Percentiles rank a stretch among this genome's conserved stretches.
phyloP scores from a whole-genome alignment of 2,329 filamentous ascomycete genomes.

The Exophiala bonariae region DNA sequence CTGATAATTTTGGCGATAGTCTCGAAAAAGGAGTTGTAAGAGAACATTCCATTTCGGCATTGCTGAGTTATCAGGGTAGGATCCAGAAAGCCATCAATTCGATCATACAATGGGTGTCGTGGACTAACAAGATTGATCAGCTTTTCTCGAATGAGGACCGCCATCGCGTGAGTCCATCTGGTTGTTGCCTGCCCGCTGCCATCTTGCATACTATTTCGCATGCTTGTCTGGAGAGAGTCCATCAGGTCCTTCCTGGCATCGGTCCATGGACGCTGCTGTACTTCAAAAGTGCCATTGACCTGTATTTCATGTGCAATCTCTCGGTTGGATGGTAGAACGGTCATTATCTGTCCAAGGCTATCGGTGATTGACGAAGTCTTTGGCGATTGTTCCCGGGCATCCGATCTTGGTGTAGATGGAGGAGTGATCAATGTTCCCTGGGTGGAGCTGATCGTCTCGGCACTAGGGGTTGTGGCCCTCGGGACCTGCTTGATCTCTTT shows the following conservation, averaged over 20 bases:
- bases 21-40: slow-evolving; percentile 61
- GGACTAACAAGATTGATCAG: slow-evolving; percentile 59
- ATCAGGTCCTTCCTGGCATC: slow-evolving; percentile 58
- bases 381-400: slow-evolving; percentile 36
- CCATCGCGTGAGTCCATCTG: slow-evolving; percentile 65
- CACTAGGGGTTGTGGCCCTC: slow-evolving; percentile 22
- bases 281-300: slow-evolving; percentile 63
- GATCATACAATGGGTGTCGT: slow-evolving; percentile 61
- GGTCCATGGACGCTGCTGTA: slow-evolving; percentile 52
- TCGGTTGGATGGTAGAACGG: slow-evolving; percentile 61
- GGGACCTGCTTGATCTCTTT: slow-evolving; percentile 22
- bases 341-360: slow-evolving; percentile 55
- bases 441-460: slow-evolving; percentile 31
- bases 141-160: slow-evolving; percentile 64
- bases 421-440: slow-evolving; percentile 21
- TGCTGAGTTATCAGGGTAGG: slow-evolving; percentile 58
- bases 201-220: slow-evolving; percentile 60
- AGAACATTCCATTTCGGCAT: slow-evolving; percentile 61
- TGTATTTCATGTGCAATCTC: slow-evolving; percentile 64
- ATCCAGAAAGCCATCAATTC: slow-evolving; percentile 63
- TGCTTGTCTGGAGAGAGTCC: slow-evolving; percentile 46
- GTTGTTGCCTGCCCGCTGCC: slow-evolving; percentile 55
- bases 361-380: slow-evolving; percentile 36
- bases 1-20: slow-evolving; percentile 64
- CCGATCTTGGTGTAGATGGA: slow-evolving; percentile 33